Evolutionary conservation across 106 monocot species (phyloP).

Genomic region (Dioscorea alata): DNA sequence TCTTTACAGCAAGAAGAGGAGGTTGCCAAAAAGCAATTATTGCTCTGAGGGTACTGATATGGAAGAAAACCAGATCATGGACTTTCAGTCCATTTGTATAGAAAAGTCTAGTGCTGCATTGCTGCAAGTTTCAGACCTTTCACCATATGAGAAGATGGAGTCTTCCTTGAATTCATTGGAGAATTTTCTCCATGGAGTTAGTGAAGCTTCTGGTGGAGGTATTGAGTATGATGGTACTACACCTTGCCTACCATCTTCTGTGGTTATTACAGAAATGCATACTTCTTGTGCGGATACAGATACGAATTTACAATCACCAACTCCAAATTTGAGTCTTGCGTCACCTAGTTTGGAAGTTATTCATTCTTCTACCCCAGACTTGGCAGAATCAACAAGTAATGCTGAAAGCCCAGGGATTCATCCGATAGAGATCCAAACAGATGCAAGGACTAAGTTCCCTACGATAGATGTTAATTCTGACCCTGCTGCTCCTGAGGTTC

Average conservation of each 20-base stretch:
- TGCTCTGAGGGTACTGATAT: conserved; percentile 22
- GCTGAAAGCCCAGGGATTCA: conserved; percentile 22
- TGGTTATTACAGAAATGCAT: conserved; percentile 47
- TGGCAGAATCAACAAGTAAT: conserved; percentile 30
- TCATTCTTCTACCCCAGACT: conserved; percentile 20
- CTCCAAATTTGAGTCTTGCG: conserved; percentile 11
- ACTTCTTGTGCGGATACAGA: conserved; percentile 44
- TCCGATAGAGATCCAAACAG: no score
- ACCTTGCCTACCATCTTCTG: conserved; percentile 30
- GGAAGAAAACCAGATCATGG: conserved; percentile 21
- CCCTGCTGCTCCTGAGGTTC: conserved; percentile 21
- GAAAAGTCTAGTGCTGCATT: conserved; percentile 11
- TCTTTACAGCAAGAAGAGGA: conserved; percentile 56
- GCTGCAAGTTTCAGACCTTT: conserved; percentile 19
- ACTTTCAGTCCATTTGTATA: conserved; percentile 6
- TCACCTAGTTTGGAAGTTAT: conserved; percentile 16
- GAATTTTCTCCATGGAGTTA: conserved; percentile 50
- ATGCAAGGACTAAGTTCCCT: no score
- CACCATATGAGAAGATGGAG: conserved; percentile 84
- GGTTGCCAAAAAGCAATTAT: conserved; percentile 32
- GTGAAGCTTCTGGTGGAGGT: conserved; percentile 54
- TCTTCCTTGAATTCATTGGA: conserved; percentile 79
- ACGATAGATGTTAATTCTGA: no score
- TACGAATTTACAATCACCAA: background rate
- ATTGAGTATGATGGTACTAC: conserved; percentile 25